These are phyloP conservation scores for Talaromyces sp. DNA, from an alignment of 2,329 filamentous ascomycete species.

Conservation along the genomic window DNA sequence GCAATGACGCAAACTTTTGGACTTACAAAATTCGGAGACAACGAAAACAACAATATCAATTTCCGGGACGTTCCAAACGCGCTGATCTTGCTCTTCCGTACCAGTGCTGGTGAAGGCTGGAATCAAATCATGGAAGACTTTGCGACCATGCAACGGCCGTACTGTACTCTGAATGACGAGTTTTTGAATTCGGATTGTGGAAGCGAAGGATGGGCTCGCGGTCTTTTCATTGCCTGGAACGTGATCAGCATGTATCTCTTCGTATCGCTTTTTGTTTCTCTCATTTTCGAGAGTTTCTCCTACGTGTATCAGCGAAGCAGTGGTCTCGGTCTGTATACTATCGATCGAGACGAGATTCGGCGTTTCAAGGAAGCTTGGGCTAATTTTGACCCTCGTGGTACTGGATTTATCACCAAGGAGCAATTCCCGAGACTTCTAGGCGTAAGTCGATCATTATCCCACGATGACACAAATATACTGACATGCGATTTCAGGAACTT, in stretches of 20 bases:
- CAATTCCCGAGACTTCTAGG: slow-evolving; percentile 83
- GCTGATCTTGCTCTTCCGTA: slow-evolving; percentile 85
- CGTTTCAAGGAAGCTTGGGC: slow-evolving; percentile 99
- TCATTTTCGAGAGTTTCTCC: slow-evolving; percentile 99
- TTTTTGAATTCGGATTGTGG: slow-evolving; percentile 93
- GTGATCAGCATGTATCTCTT: slow-evolving; percentile 99
- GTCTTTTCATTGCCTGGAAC: slow-evolving; percentile 94
- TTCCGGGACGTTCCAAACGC: slow-evolving; percentile 93
- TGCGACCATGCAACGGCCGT: slow-evolving; percentile 71
- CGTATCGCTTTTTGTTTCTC: slow-evolving; percentile 93
- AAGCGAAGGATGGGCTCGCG: slow-evolving; percentile 80
- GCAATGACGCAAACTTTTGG: slow-evolving; percentile 95
- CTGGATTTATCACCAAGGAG: slow-evolving; percentile 85
- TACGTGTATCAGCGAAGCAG: slow-evolving; percentile 98
- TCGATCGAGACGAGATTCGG: slow-evolving; percentile 89
- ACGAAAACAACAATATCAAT: slow-evolving; percentile 76
- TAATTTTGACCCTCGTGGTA: slow-evolving; percentile 85
- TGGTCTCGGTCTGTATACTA: slow-evolving; percentile 79
- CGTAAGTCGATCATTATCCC: slow-evolving; percentile 44
- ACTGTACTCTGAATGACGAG: slow-evolving; percentile 66
- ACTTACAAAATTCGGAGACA: slow-evolving; percentile 75
- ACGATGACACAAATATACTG: neutral
- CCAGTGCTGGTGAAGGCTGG: slow-evolving; percentile 94
- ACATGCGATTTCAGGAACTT: slow-evolving; percentile 58
- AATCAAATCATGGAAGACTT: slow-evolving; percentile 97